Conservation (phyloP, 2,329 filamentous ascomycete species). For the Albophoma yamanashiensis region DNA sequence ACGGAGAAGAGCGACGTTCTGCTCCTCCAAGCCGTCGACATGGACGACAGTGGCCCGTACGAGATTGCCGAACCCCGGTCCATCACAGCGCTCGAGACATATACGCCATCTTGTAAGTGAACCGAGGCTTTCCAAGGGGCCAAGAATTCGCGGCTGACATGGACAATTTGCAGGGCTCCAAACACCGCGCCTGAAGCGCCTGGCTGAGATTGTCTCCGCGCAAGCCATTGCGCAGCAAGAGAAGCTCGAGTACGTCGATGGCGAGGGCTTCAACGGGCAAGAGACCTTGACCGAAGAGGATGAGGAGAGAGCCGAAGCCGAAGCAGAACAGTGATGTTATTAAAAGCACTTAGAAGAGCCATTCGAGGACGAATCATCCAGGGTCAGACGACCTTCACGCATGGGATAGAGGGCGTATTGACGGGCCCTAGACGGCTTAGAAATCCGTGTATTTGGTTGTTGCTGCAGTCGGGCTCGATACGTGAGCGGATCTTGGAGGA, state of each 20-base stretch:
- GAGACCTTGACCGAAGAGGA: constrained; percentile 40
- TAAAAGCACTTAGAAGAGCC: background rate
- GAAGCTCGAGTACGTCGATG: constrained; percentile 53
- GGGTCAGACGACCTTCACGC: background rate
- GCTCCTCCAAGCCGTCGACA: constrained; percentile 86
- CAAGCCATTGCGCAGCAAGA: constrained; percentile 95
- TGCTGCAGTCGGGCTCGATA: constrained; percentile 1
- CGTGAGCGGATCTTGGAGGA: background rate
- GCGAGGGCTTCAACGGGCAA: constrained; percentile 35
- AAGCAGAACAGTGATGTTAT: background rate
- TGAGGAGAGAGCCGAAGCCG: constrained; percentile 24
- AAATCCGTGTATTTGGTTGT: background rate
- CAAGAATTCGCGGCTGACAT: constrained; percentile 15
- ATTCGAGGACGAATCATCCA: background rate
- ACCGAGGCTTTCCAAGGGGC: background rate
- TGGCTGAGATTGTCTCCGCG: constrained; percentile 96
- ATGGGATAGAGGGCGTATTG: background rate
- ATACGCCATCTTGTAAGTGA: constrained; percentile 85
- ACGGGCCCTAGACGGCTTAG: background rate
- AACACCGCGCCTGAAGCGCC: constrained; percentile 86
- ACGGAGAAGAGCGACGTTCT: constrained; percentile 98
- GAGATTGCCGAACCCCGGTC: constrained; percentile 95
- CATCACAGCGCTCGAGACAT: constrained; percentile 94
- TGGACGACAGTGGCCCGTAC: constrained; percentile 97
- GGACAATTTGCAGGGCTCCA: constrained; percentile 61